Evolutionary conservation across 31 red algal genomes (phyloP).

Genomic region (Porphyra umbilicalis): DNA sequence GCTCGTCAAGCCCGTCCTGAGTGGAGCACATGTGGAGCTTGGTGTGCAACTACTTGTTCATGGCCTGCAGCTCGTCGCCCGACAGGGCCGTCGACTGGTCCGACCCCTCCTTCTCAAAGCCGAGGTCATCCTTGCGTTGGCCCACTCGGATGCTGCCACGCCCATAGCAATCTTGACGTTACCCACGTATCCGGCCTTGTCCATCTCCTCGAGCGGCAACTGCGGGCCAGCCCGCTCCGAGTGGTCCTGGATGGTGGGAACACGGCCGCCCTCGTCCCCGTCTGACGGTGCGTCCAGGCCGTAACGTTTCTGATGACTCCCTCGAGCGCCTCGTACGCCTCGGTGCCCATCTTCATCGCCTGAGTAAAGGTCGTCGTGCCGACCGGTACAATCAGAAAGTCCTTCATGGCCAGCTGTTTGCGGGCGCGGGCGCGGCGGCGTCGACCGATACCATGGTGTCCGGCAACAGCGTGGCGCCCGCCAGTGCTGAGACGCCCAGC

Average conservation of each 20-base stretch:
- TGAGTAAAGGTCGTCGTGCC: slow-evolving; percentile 65
- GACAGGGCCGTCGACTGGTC: slow-evolving; percentile 17
- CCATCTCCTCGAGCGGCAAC: slow-evolving; percentile 67
- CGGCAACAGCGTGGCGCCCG: no score
- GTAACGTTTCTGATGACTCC: slow-evolving; percentile 73
- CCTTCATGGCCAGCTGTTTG: slow-evolving; percentile 86
- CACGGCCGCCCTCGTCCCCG: slow-evolving; percentile 96
- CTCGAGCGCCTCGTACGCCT: slow-evolving; percentile 71
- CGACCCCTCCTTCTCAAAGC: slow-evolving; percentile 71
- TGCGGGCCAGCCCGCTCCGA: slow-evolving; percentile 68
- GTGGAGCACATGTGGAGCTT: slow-evolving; percentile 81
- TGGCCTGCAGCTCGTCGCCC: slow-evolving; percentile 37
- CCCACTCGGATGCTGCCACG: slow-evolving; percentile 82
- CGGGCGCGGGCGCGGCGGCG: no score
- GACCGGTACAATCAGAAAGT: slow-evolving; percentile 90
- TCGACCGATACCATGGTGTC: no score
- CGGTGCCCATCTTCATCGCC: slow-evolving; percentile 78
- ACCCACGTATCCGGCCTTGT: slow-evolving; percentile 78
- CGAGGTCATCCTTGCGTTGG: slow-evolving; percentile 49
- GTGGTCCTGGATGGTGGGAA: slow-evolving; percentile 78
- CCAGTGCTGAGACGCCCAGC: no score
- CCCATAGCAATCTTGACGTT: slow-evolving; percentile 72
- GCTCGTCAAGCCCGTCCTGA: slow-evolving; percentile 92
- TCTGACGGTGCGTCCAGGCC: slow-evolving; percentile 84
- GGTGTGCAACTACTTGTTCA: slow-evolving; percentile 53